These are phyloP conservation scores for Colletotrichum abscissum DNA, from an alignment of 2,329 filamentous ascomycete species.

Conservation along the genomic window DNA sequence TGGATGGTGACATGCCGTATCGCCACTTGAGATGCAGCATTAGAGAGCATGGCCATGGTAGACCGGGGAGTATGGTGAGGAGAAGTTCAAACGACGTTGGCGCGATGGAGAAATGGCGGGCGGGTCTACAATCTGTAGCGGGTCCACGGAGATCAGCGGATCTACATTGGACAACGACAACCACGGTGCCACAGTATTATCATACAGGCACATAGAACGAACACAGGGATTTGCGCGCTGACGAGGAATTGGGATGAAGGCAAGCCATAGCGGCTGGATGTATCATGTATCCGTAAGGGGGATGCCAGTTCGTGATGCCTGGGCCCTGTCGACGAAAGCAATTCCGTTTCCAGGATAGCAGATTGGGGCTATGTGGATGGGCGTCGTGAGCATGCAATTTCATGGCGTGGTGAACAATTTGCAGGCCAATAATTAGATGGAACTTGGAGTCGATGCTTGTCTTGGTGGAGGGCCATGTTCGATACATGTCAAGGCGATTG, in stretches of 20 bases:
- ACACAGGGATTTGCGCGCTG: conserved; percentile 1
- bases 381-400: not conserved
- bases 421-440: not conserved
- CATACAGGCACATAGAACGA: not conserved
- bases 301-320: not conserved
- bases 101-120: not conserved
- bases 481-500: not conserved
- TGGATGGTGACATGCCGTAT: conserved; percentile 25
- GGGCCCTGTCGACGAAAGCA: not conserved
- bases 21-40: conserved; percentile 2
- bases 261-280: conserved; percentile 1
- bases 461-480: not conserved
- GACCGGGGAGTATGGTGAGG: not conserved
- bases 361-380: not conserved
- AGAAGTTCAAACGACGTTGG: not conserved
- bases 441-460: not conserved
- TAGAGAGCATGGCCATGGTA: not conserved
- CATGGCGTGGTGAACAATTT: conserved; percentile 14
- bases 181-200: not conserved
- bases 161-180: conserved; percentile 15
- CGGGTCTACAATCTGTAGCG: conserved; percentile 9
- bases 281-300: no score
- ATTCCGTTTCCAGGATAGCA: conserved; percentile 3
- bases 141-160: conserved; percentile 31
- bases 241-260: conserved; percentile 7